Conservation (phyloP, 2,329 filamentous ascomycete species). For the Talaromyces sp. region DNA sequence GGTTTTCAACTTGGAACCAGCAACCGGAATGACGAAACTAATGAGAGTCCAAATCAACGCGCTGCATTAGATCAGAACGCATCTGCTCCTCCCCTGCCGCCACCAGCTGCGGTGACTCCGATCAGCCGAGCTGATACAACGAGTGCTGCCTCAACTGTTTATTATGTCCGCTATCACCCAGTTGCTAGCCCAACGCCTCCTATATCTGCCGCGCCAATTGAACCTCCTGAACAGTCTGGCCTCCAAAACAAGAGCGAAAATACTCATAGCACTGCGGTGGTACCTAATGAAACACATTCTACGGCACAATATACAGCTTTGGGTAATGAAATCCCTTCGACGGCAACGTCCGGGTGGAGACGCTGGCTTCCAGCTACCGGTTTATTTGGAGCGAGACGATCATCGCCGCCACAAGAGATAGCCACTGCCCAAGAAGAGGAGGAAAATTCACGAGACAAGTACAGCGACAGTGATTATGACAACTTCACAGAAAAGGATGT, state of each 20-base stretch:
- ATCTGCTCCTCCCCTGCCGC: slow-evolving; percentile 36
- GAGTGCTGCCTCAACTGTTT: slow-evolving; percentile 62
- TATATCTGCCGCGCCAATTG: slow-evolving; percentile 22
- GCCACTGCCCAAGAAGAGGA: slow-evolving; percentile 50
- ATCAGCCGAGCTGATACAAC: slow-evolving; percentile 59
- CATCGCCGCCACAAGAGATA: slow-evolving; percentile 58
- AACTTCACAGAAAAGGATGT: slow-evolving; percentile 7
- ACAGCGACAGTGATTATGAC: slow-evolving; percentile 4
- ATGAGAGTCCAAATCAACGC: slow-evolving; percentile 18
- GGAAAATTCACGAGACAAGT: slow-evolving; percentile 1
- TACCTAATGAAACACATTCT: neutral
- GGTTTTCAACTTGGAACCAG: slow-evolving; percentile 26
- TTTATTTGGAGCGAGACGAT: slow-evolving; percentile 57
- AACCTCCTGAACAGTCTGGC: slow-evolving; percentile 21
- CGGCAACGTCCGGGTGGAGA: slow-evolving; percentile 2
- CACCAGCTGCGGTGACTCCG: slow-evolving; percentile 52
- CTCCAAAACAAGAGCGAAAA: slow-evolving; percentile 23
- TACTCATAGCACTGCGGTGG: neutral
- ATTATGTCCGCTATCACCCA: slow-evolving; percentile 60
- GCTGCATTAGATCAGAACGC: slow-evolving; percentile 15
- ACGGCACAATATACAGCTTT: neutral
- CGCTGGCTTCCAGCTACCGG: slow-evolving; percentile 53
- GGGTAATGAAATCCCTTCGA: neutral
- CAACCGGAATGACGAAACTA: slow-evolving; percentile 19
- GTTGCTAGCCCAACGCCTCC: slow-evolving; percentile 48